Conservation (phyloP, 768 basidiomycete genomes). For the Lenzites betulinus region DNA sequence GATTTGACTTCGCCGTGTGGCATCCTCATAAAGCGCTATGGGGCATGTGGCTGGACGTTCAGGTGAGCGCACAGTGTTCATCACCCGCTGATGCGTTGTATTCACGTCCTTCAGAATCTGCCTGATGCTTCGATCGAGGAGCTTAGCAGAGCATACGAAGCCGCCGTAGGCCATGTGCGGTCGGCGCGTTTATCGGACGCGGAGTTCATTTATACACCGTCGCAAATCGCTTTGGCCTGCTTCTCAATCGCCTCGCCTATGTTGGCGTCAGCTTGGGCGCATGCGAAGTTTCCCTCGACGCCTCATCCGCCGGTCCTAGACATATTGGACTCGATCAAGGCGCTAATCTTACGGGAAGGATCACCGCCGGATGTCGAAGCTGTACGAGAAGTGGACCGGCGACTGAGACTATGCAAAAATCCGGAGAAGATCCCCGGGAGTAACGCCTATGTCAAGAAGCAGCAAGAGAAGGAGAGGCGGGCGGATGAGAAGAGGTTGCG, state of each 20-base stretch:
- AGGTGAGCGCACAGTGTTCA: slow-evolving; percentile 52
- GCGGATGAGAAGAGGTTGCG: slow-evolving; percentile 64
- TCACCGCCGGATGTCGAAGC: slow-evolving; percentile 74
- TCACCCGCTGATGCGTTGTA: background rate
- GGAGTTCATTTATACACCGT: slow-evolving; percentile 89
- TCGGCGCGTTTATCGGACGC: slow-evolving; percentile 87
- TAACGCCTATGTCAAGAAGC: slow-evolving; percentile 72
- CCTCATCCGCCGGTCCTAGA: slow-evolving; percentile 32
- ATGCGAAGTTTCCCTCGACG: slow-evolving; percentile 38
- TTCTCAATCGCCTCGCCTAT: slow-evolving; percentile 65
- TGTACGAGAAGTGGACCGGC: slow-evolving; percentile 87
- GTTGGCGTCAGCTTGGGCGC: slow-evolving; percentile 63
- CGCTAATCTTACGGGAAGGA: slow-evolving; percentile 54
- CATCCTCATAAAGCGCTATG: slow-evolving; percentile 86
- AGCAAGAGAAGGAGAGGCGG: slow-evolving; percentile 68
- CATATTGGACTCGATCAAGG: slow-evolving; percentile 55
- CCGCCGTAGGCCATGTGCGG: slow-evolving; percentile 66
- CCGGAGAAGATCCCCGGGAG: slow-evolving; percentile 95
- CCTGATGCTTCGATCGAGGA: slow-evolving; percentile 52
- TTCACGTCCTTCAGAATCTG: slow-evolving; percentile 48
- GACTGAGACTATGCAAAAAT: slow-evolving; percentile 88
- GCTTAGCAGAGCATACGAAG: slow-evolving; percentile 61
- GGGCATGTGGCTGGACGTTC: slow-evolving; percentile 87
- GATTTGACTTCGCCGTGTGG: slow-evolving; percentile 94
- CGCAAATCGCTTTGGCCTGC: slow-evolving; percentile 88